These are phyloP conservation scores for Verticillium tricorpus DNA, from an alignment of 2,329 filamentous ascomycete genomes.

Conservation along the genomic window DNA sequence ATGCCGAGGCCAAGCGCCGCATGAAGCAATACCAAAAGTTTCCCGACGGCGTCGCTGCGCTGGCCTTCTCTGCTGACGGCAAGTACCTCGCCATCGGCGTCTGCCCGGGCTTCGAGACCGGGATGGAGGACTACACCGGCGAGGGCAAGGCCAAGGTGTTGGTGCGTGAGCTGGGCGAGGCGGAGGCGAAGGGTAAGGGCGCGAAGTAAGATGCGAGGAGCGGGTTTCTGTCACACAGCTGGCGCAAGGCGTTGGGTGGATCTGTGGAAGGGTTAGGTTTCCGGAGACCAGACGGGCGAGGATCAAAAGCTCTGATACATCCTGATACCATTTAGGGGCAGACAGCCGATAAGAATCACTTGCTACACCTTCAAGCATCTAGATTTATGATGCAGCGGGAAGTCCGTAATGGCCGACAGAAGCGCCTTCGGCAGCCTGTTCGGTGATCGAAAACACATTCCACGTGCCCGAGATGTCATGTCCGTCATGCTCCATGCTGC, in stretches of 20 bases:
- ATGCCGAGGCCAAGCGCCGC: conserved; percentile 83
- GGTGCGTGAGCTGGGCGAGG: conserved; percentile 79
- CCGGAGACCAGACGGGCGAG: background rate
- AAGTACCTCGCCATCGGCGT: conserved; percentile 74
- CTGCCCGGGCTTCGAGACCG: conserved; percentile 84
- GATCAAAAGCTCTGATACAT: background rate
- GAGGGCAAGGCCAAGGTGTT: conserved; percentile 73
- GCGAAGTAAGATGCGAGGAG: conserved; percentile 48
- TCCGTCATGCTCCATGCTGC: background rate
- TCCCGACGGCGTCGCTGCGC: conserved; percentile 68
- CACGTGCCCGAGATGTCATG: background rate
- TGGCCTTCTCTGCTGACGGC: conserved; percentile 75
- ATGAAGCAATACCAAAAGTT: conserved; percentile 88
- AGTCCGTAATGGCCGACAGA: background rate
- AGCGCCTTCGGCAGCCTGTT: too few species aligned
- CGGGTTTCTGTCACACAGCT: background rate
- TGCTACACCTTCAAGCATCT: background rate
- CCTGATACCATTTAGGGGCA: background rate
- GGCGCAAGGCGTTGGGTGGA: conserved; percentile 3
- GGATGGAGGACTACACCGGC: conserved; percentile 71
- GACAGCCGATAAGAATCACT: background rate
- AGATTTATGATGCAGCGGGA: background rate
- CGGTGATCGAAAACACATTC: background rate
- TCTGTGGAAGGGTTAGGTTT: background rate
- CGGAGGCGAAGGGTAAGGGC: conserved; percentile 82